Conservation (phyloP, 768 basidiomycete genomes). For the Amanita subjunquillea region DNA sequence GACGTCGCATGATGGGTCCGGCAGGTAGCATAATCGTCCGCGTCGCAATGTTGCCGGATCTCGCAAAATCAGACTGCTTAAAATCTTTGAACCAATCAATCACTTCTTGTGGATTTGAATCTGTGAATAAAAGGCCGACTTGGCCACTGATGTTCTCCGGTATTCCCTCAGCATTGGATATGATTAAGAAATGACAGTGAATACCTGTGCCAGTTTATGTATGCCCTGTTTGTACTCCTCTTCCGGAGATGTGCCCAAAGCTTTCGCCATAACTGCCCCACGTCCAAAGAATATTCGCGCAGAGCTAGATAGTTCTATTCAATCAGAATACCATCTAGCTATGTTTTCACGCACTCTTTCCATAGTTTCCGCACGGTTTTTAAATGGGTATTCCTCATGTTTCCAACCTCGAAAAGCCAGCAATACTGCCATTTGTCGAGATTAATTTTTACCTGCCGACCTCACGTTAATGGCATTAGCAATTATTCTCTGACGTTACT, state of each 20-base stretch:
- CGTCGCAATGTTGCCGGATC: conserved; percentile 73
- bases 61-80: conserved; percentile 83
- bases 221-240: conserved; percentile 78
- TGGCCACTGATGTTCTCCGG: conserved; percentile 87
- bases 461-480: background rate
- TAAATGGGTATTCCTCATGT: conserved; percentile 90
- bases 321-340: background rate
- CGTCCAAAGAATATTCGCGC: conserved; percentile 87
- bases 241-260: conserved; percentile 78
- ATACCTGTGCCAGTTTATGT: conserved; percentile 68
- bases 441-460: conserved; percentile 61
- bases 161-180: background rate
- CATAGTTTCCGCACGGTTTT: conserved; percentile 90
- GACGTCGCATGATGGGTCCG: conserved; percentile 76
- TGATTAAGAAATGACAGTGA: conserved; percentile 10
- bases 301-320: conserved; percentile 35
- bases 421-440: conserved; percentile 89
- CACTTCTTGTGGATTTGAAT: conserved; percentile 84
- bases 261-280: conserved; percentile 90
- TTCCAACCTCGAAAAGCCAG: conserved; percentile 92
- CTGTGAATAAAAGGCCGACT: conserved; percentile 88
- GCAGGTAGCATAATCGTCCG: conserved; percentile 67
- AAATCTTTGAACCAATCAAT: conserved; percentile 92
- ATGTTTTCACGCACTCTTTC: conserved; percentile 61
- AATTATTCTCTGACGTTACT: background rate